phyloP scores from a whole-genome alignment of 148 eudicot genomes.

The Vaccinium corymbosum region DNA sequence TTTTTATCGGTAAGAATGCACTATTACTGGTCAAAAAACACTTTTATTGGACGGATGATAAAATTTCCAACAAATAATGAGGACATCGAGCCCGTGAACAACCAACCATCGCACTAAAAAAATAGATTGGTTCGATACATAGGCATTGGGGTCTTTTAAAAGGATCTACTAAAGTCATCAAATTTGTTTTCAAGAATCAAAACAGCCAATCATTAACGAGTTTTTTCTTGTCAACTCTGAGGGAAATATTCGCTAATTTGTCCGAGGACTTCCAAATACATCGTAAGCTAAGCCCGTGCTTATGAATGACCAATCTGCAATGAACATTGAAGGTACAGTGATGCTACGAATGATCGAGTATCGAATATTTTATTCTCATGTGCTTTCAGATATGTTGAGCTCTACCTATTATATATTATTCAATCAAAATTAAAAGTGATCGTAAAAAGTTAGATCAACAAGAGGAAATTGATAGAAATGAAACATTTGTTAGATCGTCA shows the following conservation, averaged over 20 bases:
- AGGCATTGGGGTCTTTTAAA: not conserved
- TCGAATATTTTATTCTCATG: not conserved
- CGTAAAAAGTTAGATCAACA: not conserved
- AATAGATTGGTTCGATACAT: not conserved
- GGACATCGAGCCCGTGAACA: no score
- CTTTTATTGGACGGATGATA: no score
- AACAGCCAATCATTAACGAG: not conserved
- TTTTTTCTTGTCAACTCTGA: not conserved
- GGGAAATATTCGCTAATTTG: not conserved
- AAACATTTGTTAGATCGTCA: not conserved
- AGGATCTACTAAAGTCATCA: not conserved
- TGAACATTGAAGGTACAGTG: not conserved
- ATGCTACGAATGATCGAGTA: not conserved
- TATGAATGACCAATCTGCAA: not conserved
- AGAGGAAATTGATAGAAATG: not conserved
- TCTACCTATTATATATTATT: not conserved
- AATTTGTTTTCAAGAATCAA: not conserved
- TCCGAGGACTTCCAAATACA: not conserved
- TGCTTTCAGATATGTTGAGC: not conserved
- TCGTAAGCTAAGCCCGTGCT: constrained; percentile 3
- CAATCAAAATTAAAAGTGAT: not conserved
- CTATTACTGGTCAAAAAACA: no score
- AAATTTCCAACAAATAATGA: no score
- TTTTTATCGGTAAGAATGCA: no score
- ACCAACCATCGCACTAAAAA: not conserved